A percentile compares a stretch with the other conserved stretches of the same genome.
Evolutionary conservation across 192 early-diverging fungal genomes (phyloP).

Genomic region (Backusella tarrabulga): DNA sequence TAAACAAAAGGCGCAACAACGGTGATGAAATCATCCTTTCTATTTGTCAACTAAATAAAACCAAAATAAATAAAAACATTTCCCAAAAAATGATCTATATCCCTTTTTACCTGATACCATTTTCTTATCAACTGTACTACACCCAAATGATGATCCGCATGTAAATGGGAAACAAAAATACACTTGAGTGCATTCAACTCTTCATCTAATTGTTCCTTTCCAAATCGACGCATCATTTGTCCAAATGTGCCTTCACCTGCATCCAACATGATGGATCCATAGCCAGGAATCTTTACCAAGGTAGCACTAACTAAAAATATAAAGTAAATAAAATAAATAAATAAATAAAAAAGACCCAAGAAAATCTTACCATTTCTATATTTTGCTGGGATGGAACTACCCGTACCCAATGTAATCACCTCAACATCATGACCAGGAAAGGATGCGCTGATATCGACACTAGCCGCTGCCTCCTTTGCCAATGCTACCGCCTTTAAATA

Average conservation of each 20-base stretch:
- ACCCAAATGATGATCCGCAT: constrained; percentile 98
- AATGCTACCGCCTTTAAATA: constrained; percentile 36
- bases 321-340: neutral
- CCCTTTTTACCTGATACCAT: constrained; percentile 57
- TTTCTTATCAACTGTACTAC: constrained; percentile 66
- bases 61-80: neutral
- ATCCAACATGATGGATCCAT: constrained; percentile 79
- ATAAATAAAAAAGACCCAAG: neutral
- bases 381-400: constrained; percentile 82
- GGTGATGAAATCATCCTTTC: constrained; percentile 27
- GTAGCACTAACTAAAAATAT: constrained; percentile 71
- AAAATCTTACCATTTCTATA: constrained; percentile 79
- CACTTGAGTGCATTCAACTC: constrained; percentile 59
- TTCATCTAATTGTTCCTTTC: constrained; percentile 50
- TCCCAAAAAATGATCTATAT: neutral
- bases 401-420: constrained; percentile 83
- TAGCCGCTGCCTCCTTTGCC: constrained; percentile 32
- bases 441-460: constrained; percentile 1
- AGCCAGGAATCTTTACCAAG: constrained; percentile 60
- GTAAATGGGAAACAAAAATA: constrained; percentile 93
- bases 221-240: constrained; percentile 77
- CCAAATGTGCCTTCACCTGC: constrained; percentile 88
- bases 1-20: constrained; percentile 61
- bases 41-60: neutral
- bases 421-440: constrained; percentile 48